Evolutionary conservation across 495 filamentous ascomycete genomes (phyloP).

Genomic region (Aspergillus olivimuriae): DNA sequence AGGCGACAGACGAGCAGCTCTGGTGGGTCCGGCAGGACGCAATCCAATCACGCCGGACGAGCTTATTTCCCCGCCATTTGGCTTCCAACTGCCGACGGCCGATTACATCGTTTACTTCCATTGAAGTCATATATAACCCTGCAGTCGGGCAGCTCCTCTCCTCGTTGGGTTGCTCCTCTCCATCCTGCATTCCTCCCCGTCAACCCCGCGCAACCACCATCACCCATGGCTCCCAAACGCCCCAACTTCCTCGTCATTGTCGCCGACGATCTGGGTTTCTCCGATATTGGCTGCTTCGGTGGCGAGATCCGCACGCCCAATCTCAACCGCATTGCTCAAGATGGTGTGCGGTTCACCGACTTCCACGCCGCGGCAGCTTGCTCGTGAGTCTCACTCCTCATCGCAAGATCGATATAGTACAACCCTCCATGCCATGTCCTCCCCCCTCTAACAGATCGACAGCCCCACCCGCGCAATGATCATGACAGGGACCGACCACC

Average conservation of each 20-base stretch:
- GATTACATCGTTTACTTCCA: too few relatives aligned
- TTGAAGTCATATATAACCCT: too few relatives aligned
- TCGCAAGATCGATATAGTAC: background rate
- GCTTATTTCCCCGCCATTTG: too few relatives aligned
- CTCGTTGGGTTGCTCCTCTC: background rate
- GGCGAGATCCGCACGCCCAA: constrained; percentile 59
- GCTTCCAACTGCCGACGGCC: too few relatives aligned
- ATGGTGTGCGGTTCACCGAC: constrained; percentile 53
- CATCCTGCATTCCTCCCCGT: background rate
- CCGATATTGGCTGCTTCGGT: constrained; percentile 55
- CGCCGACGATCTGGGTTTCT: constrained; percentile 60
- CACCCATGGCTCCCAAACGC: constrained; percentile 34
- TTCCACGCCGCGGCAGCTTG: constrained; percentile 61
- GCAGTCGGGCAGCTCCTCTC: background rate
- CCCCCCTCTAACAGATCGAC: background rate
- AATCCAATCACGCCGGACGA: too few relatives aligned
- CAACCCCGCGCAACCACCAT: too few relatives aligned
- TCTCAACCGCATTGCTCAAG: constrained; percentile 50
- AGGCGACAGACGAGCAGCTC: constrained; percentile 5
- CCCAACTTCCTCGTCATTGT: constrained; percentile 60
- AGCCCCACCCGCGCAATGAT: constrained; percentile 57
- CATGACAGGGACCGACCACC: constrained; percentile 43
- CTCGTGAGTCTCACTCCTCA: constrained; percentile 27
- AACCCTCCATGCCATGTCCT: background rate
- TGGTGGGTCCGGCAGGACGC: too few relatives aligned